Evolutionary conservation across 2,329 filamentous ascomycete genomes (phyloP).

Genomic region (Xylariaceae sp.): DNA sequence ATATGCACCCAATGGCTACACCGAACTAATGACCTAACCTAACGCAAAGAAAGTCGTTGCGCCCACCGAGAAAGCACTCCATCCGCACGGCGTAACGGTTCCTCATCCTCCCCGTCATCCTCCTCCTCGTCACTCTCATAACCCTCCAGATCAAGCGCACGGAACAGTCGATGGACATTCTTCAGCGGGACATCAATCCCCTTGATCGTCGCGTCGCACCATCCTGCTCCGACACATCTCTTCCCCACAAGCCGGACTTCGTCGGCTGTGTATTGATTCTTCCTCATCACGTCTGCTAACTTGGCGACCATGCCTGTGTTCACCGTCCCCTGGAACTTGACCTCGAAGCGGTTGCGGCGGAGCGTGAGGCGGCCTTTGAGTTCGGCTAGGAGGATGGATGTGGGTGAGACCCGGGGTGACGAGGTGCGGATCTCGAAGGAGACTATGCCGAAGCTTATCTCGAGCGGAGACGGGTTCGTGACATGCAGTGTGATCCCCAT

Average conservation of each 20-base stretch:
- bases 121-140: slow-evolving; percentile 1
- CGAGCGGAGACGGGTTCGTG: slow-evolving; percentile 24
- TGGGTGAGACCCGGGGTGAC: neutral
- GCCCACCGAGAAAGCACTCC: neutral
- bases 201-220: slow-evolving; percentile 25
- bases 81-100: neutral
- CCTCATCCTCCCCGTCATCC: slow-evolving; percentile 1
- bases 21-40: neutral
- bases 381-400: slow-evolving; percentile 14
- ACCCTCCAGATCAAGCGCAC: slow-evolving; percentile 13
- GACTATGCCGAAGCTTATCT: slow-evolving; percentile 27
- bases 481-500: slow-evolving; percentile 16
- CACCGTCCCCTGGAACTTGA: slow-evolving; percentile 17
- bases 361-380: slow-evolving; percentile 26
- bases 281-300: slow-evolving; percentile 6
- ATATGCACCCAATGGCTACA: no score
- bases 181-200: slow-evolving; percentile 23
- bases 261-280: neutral
- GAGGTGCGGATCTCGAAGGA: slow-evolving; percentile 16
- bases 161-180: slow-evolving; percentile 12
- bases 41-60: neutral
- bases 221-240: slow-evolving; percentile 21
- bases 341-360: slow-evolving; percentile 17
- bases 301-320: slow-evolving; percentile 4
- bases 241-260: slow-evolving; percentile 20